Conservation (phyloP, 805 yeast genomes). For the Wickerhamomyces queroliae region DNA sequence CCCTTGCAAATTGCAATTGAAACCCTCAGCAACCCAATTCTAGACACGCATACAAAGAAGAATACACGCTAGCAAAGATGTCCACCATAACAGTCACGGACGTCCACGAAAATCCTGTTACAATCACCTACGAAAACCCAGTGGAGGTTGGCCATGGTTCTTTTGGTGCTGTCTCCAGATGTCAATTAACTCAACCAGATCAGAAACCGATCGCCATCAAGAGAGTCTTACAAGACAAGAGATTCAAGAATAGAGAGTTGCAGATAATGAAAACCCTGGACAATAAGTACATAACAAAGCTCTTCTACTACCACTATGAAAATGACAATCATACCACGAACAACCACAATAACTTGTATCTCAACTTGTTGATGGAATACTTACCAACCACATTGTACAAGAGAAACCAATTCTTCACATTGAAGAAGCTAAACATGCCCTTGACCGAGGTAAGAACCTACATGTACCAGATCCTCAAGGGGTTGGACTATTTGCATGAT, state of each 20-base stretch:
- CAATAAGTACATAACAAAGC: constrained; percentile 83
- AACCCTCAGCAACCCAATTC: too few relatives aligned
- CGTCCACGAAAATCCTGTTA: constrained; percentile 17
- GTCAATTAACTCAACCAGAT: constrained; percentile 66
- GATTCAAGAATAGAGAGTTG: constrained; percentile 91
- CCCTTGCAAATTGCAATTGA: background rate
- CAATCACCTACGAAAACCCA: constrained; percentile 71
- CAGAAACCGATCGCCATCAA: constrained; percentile 82
- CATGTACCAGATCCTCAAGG: constrained; percentile 70
- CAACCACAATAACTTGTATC: constrained; percentile 59
- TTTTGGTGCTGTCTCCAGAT: constrained; percentile 96
- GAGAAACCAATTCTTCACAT: constrained; percentile 80
- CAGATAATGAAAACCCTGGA: constrained; percentile 90
- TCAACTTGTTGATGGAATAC: constrained; percentile 84
- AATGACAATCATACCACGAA: constrained; percentile 37
- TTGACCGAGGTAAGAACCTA: constrained; percentile 81
- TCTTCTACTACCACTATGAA: constrained; percentile 84
- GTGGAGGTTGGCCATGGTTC: constrained; percentile 98
- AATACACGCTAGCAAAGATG: too few relatives aligned
- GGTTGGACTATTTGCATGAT: constrained; percentile 73
- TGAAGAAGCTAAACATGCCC: constrained; percentile 78
- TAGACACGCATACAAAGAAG: too few relatives aligned
- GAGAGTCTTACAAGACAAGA: constrained; percentile 90
- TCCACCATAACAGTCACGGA: background rate
- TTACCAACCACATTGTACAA: constrained; percentile 96